phyloP scores from a whole-genome alignment of 768 basidiomycete species.

The Amanita phalloides region DNA sequence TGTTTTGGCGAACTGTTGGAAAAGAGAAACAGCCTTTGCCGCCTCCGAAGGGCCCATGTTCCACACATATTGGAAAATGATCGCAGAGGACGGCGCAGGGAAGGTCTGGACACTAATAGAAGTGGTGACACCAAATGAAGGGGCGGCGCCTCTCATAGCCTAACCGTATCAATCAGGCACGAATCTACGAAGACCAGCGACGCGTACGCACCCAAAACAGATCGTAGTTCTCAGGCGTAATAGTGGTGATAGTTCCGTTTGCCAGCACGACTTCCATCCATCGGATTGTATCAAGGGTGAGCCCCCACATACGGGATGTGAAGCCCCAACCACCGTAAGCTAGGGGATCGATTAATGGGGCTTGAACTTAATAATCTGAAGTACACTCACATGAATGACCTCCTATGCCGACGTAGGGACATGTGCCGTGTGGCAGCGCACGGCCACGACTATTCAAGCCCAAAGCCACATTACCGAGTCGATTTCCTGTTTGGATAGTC shows the following conservation, averaged over 20 bases:
- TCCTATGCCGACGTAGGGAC: slow-evolving; percentile 43
- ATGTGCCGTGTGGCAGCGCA: slow-evolving; percentile 43
- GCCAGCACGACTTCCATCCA: slow-evolving; percentile 25
- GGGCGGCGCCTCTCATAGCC: slow-evolving; percentile 28
- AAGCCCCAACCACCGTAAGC: slow-evolving; percentile 24
- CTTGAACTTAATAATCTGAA: not conserved
- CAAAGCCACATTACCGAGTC: slow-evolving; percentile 35
- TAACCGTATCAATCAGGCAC: slow-evolving; percentile 11
- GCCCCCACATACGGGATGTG: slow-evolving; percentile 24
- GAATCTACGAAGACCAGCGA: not conserved
- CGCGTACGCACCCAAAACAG: slow-evolving; percentile 31
- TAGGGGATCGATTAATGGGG: not conserved
- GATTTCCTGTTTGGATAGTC: slow-evolving; percentile 30
- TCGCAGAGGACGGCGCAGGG: slow-evolving; percentile 23
- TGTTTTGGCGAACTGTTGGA: slow-evolving; percentile 26
- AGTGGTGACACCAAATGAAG: slow-evolving; percentile 30
- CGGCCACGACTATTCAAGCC: slow-evolving; percentile 26
- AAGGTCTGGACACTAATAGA: slow-evolving; percentile 24
- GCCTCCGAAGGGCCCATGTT: slow-evolving; percentile 20
- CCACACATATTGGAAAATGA: slow-evolving; percentile 28
- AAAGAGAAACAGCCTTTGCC: slow-evolving; percentile 21
- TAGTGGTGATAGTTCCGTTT: slow-evolving; percentile 20
- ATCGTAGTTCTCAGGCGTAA: slow-evolving; percentile 24
- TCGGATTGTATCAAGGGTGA: slow-evolving; percentile 18
- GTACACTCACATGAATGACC: slow-evolving; percentile 29